Evolutionary conservation across 139 green algal genomes (phyloP), one percentile per base, ranked within the genome.

Genomic region (Chlorella sp.): DNA sequence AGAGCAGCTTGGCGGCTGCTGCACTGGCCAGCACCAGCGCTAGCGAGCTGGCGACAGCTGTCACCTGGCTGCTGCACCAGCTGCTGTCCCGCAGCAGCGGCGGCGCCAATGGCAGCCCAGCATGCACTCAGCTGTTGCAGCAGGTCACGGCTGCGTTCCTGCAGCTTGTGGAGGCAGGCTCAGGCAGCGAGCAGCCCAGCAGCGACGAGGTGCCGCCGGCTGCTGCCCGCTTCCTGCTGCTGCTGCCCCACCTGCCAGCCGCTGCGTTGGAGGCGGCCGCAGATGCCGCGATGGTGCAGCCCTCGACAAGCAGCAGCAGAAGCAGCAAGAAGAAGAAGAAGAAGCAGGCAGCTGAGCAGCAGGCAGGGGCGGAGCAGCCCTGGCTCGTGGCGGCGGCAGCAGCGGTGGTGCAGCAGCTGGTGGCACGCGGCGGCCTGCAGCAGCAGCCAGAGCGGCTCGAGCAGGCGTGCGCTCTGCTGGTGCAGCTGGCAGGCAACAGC

Each of bases 171-270:
- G 54, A 36, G 36, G 44, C n/a, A 43, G 36, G 24, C 2, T 3
- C 51, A 22, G 51, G 8, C 19, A 56, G 36, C 6, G 51, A 56
- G 76, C 76, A 38, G 36, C 51, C 0, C 32, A 34, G 44, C 64
- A 44, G 64, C 62, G 67, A 58, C 32, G 44, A 16, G 26, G 0
- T 76, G 79, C 79, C 79, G 1, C 30, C 46, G 32, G 64, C 64
- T 26, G 79, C 43, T 8, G 7, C 20, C 22, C 34, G 20, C 64
- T 84, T 84, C 64, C 43, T 84, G 2, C 79, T 84, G 79, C 79
- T 84, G 62, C 79, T 84, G 64, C 64, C 64, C 44, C 43, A 43
- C 43, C 44, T 84, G 79, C 79, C 79, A 24, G 64, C 79, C 2
- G 79, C 64, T 9, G 43, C 56, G 19, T 40, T 73, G 14, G 77